phyloP scores from a whole-genome alignment of 768 basidiomycete genomes.

The Omphalotus guepiniiformis region DNA sequence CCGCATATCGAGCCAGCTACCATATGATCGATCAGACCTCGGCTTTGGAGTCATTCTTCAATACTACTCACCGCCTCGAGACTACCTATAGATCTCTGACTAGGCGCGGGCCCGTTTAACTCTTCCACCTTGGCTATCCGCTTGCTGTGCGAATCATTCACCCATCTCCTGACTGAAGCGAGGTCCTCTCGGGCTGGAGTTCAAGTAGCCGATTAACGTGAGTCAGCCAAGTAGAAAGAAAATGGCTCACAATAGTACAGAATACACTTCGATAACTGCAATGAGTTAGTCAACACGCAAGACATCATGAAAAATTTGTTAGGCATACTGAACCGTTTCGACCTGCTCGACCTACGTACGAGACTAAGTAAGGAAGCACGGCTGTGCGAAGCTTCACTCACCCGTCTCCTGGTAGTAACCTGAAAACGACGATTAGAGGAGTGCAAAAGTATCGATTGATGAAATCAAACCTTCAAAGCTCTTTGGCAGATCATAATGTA shows the following conservation, averaged over 20 bases:
- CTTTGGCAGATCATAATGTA: slow-evolving; percentile 80
- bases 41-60: too few relatives aligned
- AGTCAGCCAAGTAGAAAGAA: neutral
- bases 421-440: slow-evolving; percentile 20
- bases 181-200: slow-evolving; percentile 77
- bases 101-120: slow-evolving; percentile 53
- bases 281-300: neutral
- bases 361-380: neutral
- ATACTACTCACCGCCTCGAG: slow-evolving; percentile 46
- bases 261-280: slow-evolving; percentile 73
- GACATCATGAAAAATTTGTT: neutral
- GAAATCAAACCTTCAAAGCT: slow-evolving; percentile 66
- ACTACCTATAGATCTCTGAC: slow-evolving; percentile 65
- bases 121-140: slow-evolving; percentile 39
- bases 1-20: slow-evolving; percentile 47
- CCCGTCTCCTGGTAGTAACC: slow-evolving; percentile 90
- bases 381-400: slow-evolving; percentile 20
- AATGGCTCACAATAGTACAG: slow-evolving; percentile 69
- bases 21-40: neutral
- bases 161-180: slow-evolving; percentile 47
- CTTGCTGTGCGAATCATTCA: slow-evolving; percentile 41
- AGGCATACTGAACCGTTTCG: slow-evolving; percentile 60
- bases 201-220: neutral
- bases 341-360: slow-evolving; percentile 62
- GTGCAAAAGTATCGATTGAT: neutral